A percentile compares a stretch with the other conserved stretches of the same genome.
Evolutionary conservation across 352 stramenopile genomes (phyloP).

Genomic region (Phytophthora niederhauseri): DNA sequence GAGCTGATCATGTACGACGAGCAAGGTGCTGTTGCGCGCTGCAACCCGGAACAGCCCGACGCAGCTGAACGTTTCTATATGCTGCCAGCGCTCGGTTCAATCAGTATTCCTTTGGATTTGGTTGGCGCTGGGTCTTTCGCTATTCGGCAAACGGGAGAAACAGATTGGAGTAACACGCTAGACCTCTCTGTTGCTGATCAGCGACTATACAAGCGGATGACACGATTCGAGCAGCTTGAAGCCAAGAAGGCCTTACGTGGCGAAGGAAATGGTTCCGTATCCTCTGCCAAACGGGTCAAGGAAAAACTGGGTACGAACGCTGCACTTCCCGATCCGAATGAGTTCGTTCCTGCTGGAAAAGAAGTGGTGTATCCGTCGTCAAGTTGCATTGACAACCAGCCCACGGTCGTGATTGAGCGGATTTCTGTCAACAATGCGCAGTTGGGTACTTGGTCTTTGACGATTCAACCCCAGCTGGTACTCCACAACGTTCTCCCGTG

Average conservation of each 20-base stretch:
- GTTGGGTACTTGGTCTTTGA: conserved; percentile 74
- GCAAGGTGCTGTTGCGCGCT: conserved; percentile 45
- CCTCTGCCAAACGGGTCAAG: conserved; percentile 56
- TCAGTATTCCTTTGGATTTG: conserved; percentile 80
- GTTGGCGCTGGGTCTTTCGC: conserved; percentile 73
- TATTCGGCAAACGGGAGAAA: conserved; percentile 87
- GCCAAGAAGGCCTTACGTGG: conserved; percentile 64
- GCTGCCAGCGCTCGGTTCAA: conserved; percentile 50
- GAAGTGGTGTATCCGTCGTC: conserved; percentile 75
- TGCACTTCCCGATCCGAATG: conserved; percentile 50
- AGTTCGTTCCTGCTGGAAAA: conserved; percentile 55
- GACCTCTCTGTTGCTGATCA: conserved; percentile 74
- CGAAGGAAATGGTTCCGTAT: conserved; percentile 48
- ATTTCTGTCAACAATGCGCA: conserved; percentile 64
- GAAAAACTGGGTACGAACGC: conserved; percentile 77
- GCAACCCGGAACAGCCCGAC: conserved; percentile 65
- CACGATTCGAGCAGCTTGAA: conserved; percentile 71
- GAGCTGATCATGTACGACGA: conserved; percentile 76
- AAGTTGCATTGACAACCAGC: conserved; percentile 83
- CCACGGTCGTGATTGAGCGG: conserved; percentile 77
- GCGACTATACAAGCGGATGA: conserved; percentile 76
- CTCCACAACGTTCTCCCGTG: conserved; percentile 86
- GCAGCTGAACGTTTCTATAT: conserved; percentile 59
- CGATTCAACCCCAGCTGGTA: conserved; percentile 82
- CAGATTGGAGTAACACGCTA: conserved; percentile 84